phyloP scores from a whole-genome alignment of 2,329 filamentous ascomycete species.

The Leptodontidium sp. region DNA sequence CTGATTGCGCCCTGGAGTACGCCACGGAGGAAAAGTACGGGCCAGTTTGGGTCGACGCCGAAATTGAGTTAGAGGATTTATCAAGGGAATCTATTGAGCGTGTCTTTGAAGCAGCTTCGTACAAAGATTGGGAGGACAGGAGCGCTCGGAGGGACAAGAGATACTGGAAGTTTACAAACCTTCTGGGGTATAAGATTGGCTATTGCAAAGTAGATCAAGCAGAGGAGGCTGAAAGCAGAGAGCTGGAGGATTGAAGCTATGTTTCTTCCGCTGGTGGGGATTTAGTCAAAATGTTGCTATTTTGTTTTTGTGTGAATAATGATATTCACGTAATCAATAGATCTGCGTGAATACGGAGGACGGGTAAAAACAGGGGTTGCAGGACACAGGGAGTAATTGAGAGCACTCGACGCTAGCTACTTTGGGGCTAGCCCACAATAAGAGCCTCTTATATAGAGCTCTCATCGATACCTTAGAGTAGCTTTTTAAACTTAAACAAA shows the following conservation, averaged over 20 bases:
- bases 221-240: constrained; percentile 8
- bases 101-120: constrained; percentile 9
- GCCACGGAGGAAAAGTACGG: constrained; percentile 4
- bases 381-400: too few species aligned
- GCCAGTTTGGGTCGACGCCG: constrained; percentile 4
- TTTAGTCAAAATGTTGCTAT: constrained; percentile 2
- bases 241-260: constrained; percentile 7
- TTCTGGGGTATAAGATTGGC: constrained; percentile 3
- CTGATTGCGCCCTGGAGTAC: constrained; percentile 1
- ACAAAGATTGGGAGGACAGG: constrained; percentile 9
- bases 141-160: constrained; percentile 8
- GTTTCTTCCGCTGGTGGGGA: background rate
- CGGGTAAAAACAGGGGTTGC: too few species aligned
- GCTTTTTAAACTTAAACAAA: too few species aligned
- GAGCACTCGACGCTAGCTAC: too few species aligned
- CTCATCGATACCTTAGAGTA: too few species aligned
- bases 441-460: too few species aligned
- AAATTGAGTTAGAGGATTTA: constrained; percentile 6
- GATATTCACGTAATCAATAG: too few species aligned
- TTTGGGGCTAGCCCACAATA: too few species aligned
- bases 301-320: too few species aligned
- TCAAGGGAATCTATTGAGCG: constrained; percentile 12
- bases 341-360: too few species aligned
- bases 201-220: constrained; percentile 4
- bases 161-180: constrained; percentile 7